A percentile compares a stretch with the other conserved stretches of the same genome.
phyloP scores from a whole-genome alignment of 2,329 filamentous ascomycete genomes.

The Escovopsis weberi region DNA sequence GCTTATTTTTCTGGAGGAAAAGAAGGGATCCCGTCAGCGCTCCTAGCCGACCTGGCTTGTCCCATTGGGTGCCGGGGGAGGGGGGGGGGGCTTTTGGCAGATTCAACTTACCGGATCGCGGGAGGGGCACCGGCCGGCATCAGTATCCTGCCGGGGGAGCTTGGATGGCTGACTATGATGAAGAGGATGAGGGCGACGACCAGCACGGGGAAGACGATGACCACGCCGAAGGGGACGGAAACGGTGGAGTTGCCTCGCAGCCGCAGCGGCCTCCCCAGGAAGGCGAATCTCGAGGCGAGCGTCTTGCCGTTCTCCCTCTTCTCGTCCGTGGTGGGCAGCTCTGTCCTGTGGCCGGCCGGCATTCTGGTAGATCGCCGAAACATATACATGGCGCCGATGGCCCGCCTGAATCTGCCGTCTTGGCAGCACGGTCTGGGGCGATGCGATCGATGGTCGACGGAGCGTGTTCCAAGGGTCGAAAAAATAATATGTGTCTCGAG shows the following conservation, averaged over 20 bases:
- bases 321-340: slow-evolving; percentile 37
- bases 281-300: slow-evolving; percentile 46
- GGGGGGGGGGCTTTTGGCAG: too few species aligned
- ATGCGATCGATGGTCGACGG: background rate
- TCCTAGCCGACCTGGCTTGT: background rate
- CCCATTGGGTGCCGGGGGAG: background rate
- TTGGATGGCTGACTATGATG: slow-evolving; percentile 78
- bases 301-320: slow-evolving; percentile 28
- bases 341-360: slow-evolving; percentile 25
- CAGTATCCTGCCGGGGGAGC: slow-evolving; percentile 65
- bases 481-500: too few species aligned
- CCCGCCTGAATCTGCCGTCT: slow-evolving; percentile 20
- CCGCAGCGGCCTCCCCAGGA: slow-evolving; percentile 75
- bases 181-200: slow-evolving; percentile 83
- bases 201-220: slow-evolving; percentile 82
- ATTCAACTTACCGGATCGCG: slow-evolving; percentile 58
- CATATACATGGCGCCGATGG: slow-evolving; percentile 36
- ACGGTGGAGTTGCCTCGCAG: slow-evolving; percentile 84
- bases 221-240: slow-evolving; percentile 82
- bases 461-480: too few species aligned
- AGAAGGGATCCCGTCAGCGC: slow-evolving; percentile 6
- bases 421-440: slow-evolving; percentile 23
- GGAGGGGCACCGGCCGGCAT: slow-evolving; percentile 82
- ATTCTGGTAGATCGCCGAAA: slow-evolving; percentile 40
- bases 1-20: slow-evolving; percentile 64